Conservation (phyloP, 225 moss, liverwort and hornwort genomes). For the Antitrichia curtipendula region DNA sequence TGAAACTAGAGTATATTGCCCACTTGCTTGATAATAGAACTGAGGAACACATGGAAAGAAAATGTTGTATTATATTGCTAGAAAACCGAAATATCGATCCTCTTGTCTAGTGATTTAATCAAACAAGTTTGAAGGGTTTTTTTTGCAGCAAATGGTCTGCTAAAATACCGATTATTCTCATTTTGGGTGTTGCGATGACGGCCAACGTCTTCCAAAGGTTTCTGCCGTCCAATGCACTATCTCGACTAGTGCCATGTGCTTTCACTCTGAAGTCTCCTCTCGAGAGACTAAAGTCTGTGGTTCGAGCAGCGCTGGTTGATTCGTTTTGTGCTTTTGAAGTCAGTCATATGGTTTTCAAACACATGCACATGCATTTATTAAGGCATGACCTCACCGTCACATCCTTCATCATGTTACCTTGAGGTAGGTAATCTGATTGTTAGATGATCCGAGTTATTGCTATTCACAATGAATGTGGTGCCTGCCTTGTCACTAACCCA, state of each 20-base stretch:
- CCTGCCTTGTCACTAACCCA: not conserved
- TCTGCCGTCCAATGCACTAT: constrained; percentile 64
- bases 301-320: constrained; percentile 63
- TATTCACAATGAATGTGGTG: not conserved
- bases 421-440: constrained; percentile 45
- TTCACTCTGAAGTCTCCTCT: constrained; percentile 65
- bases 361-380: constrained; percentile 50
- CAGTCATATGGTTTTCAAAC: constrained; percentile 44
- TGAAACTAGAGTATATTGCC: not conserved
- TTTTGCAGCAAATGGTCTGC: constrained; percentile 85
- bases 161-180: constrained; percentile 68
- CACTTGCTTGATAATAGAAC: not conserved
- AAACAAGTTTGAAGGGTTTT: not conserved
- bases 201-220: constrained; percentile 54
- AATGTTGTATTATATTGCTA: not conserved
- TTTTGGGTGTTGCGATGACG: constrained; percentile 77
- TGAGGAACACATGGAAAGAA: not conserved
- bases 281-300: constrained; percentile 54
- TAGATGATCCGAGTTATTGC: not conserved
- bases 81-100: not conserved
- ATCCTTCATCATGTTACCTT: constrained; percentile 65
- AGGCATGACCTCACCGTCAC: constrained; percentile 78
- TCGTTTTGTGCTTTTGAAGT: constrained; percentile 85
- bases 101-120: not conserved
- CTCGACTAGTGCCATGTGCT: constrained; percentile 55